phyloP scores from a whole-genome alignment of 345 rosid genomes.

The Boechera divaricarpa region DNA sequence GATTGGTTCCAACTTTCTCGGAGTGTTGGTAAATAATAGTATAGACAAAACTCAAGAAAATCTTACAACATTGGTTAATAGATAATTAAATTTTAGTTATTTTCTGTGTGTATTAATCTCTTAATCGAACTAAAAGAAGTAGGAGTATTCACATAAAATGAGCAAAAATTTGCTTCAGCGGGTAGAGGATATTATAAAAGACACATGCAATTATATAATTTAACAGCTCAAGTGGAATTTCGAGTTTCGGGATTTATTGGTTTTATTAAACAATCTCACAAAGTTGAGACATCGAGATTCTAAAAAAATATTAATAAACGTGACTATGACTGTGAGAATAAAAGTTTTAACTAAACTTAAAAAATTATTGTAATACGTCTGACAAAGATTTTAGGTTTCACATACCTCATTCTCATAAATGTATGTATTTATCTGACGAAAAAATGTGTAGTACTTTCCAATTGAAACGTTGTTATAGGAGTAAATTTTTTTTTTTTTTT shows the following conservation, averaged over 20 bases:
- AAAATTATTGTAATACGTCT: not conserved
- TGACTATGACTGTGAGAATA: not conserved
- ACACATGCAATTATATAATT: slow-evolving; percentile 10
- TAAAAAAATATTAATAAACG: not conserved
- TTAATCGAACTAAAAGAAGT: not conserved
- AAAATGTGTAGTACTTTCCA: not conserved
- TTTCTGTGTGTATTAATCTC: too few relatives aligned
- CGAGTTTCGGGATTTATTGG: slow-evolving; percentile 39
- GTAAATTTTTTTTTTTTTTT: not conserved
- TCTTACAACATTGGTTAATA: too few relatives aligned
- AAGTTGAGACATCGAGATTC: slow-evolving; percentile 30
- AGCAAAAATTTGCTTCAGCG: slow-evolving; percentile 2
- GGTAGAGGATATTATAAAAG: slow-evolving; percentile 6
- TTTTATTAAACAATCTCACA: slow-evolving; percentile 33
- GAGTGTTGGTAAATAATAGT: not conserved
- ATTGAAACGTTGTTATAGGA: not conserved
- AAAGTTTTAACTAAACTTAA: not conserved
- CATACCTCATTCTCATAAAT: not conserved
- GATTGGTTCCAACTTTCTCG: slow-evolving; percentile 39
- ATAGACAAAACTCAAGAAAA: too few relatives aligned
- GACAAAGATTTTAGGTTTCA: slow-evolving; percentile 30
- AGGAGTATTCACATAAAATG: not conserved
- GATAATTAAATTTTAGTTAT: too few relatives aligned
- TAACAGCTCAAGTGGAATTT: slow-evolving; percentile 32
- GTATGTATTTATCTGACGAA: not conserved